phyloP scores from a whole-genome alignment of 1,139 yeast species.

The Lodderomyces pseudojiufengensis region DNA sequence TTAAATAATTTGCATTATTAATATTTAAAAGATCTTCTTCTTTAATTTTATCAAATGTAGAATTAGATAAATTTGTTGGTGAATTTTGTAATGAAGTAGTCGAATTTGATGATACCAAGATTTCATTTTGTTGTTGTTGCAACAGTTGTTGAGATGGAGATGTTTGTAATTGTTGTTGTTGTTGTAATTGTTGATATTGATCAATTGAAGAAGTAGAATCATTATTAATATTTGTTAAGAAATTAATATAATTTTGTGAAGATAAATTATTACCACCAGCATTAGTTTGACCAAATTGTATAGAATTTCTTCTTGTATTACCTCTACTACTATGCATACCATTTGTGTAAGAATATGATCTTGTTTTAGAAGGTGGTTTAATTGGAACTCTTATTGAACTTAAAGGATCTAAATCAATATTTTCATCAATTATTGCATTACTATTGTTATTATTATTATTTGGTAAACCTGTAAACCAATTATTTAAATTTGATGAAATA shows the following conservation, averaged over 20 bases:
- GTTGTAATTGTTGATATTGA: constrained; percentile 3
- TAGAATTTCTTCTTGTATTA: constrained; percentile 11
- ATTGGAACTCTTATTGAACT: background rate
- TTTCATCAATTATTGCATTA: background rate
- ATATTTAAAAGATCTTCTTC: constrained; percentile 5
- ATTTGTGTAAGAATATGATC: constrained; percentile 11
- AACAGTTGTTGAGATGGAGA: background rate
- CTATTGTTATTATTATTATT: constrained; percentile 1
- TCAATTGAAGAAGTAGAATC: constrained; percentile 1
- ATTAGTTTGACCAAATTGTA: constrained; percentile 7
- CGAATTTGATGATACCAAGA: too few relatives aligned
- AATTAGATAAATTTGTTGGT: constrained; percentile 7
- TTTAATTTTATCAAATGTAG: constrained; percentile 9
- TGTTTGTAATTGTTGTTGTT: background rate
- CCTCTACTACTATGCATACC: constrained; percentile 10
- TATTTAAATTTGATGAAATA: background rate
- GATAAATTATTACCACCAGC: too few relatives aligned
- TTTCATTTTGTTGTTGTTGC: background rate
- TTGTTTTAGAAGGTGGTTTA: constrained; percentile 1
- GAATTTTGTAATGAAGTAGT: constrained; percentile 8
- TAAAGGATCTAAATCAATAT: background rate
- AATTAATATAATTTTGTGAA: background rate
- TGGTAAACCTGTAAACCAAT: constrained; percentile 2
- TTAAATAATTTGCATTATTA: background rate
- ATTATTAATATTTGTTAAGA: background rate